A percentile compares a stretch with the other conserved stretches of the same genome.
Evolutionary conservation across 2,329 filamentous ascomycete species (phyloP).

Genomic region (Phaeosphaeria sp.): DNA sequence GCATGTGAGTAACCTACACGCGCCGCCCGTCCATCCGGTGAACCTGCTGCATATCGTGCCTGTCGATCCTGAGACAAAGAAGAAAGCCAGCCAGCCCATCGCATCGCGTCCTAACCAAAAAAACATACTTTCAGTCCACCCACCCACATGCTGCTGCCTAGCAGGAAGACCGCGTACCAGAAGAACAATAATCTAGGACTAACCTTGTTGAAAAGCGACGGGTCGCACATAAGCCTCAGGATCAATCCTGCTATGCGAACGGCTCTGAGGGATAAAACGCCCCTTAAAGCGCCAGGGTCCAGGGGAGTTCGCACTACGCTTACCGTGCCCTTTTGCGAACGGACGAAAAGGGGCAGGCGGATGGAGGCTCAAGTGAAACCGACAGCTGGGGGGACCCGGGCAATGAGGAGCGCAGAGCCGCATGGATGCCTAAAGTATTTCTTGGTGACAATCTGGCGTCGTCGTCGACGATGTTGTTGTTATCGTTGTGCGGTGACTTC

Average conservation of each 20-base stretch:
- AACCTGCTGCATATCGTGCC: constrained; percentile 15
- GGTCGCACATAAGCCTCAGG: neutral
- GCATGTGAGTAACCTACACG: constrained; percentile 7
- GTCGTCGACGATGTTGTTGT: neutral
- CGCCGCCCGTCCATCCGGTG: constrained; percentile 1
- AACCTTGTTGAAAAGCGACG: neutral
- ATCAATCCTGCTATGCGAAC: neutral
- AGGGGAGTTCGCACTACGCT: neutral
- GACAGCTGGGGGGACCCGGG: constrained; percentile 17
- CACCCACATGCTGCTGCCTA: neutral
- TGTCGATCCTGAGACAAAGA: constrained; percentile 20
- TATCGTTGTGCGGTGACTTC: neutral
- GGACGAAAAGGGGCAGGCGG: neutral
- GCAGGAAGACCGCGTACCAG: neutral
- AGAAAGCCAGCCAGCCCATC: no score
- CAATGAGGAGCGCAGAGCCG: constrained; percentile 19
- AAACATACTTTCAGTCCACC: constrained; percentile 16
- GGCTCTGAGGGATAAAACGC: neutral
- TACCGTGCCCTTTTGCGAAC: neutral
- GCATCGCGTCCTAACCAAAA: neutral
- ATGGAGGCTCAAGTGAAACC: constrained; percentile 4
- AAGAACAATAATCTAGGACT: neutral
- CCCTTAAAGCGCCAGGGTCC: neutral
- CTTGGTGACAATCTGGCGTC: neutral
- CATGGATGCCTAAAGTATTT: constrained; percentile 14